These are phyloP conservation scores for Pseudogymnoascus sp. DNA, from an alignment of 2,329 filamentous ascomycete species.

Conservation along the genomic window DNA sequence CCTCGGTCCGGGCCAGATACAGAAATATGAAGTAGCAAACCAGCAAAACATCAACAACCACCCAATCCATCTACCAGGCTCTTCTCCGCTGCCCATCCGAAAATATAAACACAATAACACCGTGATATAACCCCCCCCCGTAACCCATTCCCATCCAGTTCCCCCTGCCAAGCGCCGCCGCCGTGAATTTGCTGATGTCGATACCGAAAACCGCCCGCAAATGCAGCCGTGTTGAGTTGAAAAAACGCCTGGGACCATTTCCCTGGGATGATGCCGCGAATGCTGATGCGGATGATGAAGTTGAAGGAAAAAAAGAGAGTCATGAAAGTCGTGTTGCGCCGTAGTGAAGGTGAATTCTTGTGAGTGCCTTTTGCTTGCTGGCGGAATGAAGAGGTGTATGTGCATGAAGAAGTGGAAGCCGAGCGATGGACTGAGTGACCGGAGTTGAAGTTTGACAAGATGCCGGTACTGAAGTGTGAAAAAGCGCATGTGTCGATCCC, in stretches of 20 bases:
- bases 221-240: neutral
- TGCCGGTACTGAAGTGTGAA: neutral
- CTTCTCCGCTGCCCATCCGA: neutral
- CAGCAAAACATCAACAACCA: neutral
- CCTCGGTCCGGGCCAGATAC: neutral
- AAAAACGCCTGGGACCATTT: slow-evolving; percentile 3
- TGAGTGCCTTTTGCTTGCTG: neutral
- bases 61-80: neutral
- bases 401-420: neutral
- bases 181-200: neutral
- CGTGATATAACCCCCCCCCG: neutral
- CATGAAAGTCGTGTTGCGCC: neutral
- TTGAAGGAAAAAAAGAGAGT: neutral
- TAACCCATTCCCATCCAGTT: neutral
- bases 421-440: neutral
- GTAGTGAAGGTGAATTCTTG: neutral
- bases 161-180: neutral
- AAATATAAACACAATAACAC: neutral
- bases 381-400: neutral
- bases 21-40: neutral
- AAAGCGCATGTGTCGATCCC: neutral
- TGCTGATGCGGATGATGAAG: neutral
- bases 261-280: neutral
- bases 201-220: neutral
- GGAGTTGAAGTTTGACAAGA: neutral